Evolutionary conservation across 495 filamentous ascomycete species (phyloP), one percentile per base, ranked within the genome.

Genomic region (Tirmania nivea): DNA sequence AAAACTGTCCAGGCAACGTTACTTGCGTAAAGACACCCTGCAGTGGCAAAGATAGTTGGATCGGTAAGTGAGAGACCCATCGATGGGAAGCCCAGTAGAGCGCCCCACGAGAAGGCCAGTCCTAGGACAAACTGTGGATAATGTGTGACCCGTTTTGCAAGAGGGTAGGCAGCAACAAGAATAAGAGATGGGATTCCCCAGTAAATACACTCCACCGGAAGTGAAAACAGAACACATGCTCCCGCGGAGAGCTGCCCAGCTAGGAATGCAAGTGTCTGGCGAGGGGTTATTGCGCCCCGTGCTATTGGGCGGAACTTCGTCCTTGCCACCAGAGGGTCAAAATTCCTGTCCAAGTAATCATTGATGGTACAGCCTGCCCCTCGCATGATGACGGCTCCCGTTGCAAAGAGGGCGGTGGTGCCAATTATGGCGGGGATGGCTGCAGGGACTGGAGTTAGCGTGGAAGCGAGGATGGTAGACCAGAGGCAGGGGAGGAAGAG

Each of bases 311-410:
- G 83, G 48, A 88, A 75, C 25, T 79, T 78, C 1, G 90, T 97
- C 21, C 90, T 79, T 35, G 77, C 69, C n/a, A 97, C 90, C 62
- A 87, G 77, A 19, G 82, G 84, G 67, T 97, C 90, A 16, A 97
- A 76, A 61, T 93, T 82, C 57, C 85, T 79, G 68, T 96, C 90
- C 88, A 86, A 94, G 48, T 96, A 75, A 65, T 97, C 90, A 68
- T 97, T 96, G 70, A 97, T 90, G 35, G 90, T 81, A 68, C 90
- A 97, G 14, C 90, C 90, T n/a, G 90, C 90, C 34, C 90, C 87
- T 52, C 90, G 85, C 90, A 97, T 96, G 61, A 95, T 80, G 55
- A 95, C 63, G 2, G 90, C 88, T 42, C 90, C 90, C 9, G 75
- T 69, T 64, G 90, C 79, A 72, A 97, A 97, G 52, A 94, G 78